Evolutionary conservation across 345 rosid genomes (phyloP).

Genomic region (Moricandia arvensis): DNA sequence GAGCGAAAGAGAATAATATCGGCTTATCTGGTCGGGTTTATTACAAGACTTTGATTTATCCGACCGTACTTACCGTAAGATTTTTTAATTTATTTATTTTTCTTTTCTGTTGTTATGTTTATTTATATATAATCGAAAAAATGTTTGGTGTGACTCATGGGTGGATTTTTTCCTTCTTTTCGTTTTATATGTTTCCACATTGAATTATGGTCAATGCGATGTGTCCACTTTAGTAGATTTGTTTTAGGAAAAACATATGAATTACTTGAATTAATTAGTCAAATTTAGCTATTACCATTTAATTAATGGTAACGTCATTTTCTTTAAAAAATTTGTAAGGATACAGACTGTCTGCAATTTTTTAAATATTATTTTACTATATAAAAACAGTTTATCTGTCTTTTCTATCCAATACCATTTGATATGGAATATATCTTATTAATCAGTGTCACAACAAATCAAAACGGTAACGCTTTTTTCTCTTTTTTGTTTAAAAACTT

Average conservation of each 20-base stretch:
- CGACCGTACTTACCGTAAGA: not conserved
- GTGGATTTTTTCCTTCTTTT: slow-evolving; percentile 11
- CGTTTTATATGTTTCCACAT: not conserved
- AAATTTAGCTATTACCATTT: not conserved
- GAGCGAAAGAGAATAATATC: slow-evolving; percentile 32
- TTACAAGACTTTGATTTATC: slow-evolving; percentile 21
- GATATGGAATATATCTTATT: too few species aligned
- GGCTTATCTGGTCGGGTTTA: slow-evolving; percentile 38
- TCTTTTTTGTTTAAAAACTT: too few species aligned
- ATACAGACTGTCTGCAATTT: slow-evolving; percentile 5
- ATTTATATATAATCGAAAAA: not conserved
- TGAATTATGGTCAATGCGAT: slow-evolving; percentile 29
- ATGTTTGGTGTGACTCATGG: slow-evolving; percentile 3
- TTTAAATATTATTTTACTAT: not conserved
- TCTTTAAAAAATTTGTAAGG: not conserved
- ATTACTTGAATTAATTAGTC: not conserved
- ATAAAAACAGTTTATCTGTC: not conserved
- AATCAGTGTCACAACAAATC: too few species aligned
- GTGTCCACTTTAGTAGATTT: slow-evolving; percentile 12
- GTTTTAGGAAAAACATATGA: not conserved
- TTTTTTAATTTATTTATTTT: not conserved
- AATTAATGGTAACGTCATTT: not conserved
- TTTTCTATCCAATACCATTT: not conserved
- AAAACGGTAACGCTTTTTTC: too few species aligned
- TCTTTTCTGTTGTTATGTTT: not conserved